Evolutionary conservation across 768 basidiomycete genomes (phyloP), one percentile per base, ranked within the genome.

Genomic region (Amanita pseudoporphyria): DNA sequence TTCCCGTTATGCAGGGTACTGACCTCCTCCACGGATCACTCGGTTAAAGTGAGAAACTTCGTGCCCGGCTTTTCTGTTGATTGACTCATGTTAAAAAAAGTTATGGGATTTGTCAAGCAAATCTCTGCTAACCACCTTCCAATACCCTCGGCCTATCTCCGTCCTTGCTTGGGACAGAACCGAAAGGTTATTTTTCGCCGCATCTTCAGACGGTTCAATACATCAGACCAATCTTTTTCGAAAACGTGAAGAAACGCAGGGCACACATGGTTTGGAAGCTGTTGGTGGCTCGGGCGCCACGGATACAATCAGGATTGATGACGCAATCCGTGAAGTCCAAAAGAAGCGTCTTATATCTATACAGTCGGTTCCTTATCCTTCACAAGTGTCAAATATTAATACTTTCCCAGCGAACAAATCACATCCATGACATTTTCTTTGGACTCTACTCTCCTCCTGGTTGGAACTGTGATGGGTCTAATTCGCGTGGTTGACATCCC

Each of bases 121-220:
- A 44, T 71, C 82, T 10, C 73, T 97, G 13, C 68, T 98, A 21
- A 83, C 87, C 5, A 93, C 94, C 0, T 95, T 95, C 62, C 75
- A 83, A 56, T 93, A 96, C 56, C 88, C 92, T 13, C 73, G 81
- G 49, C 77, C 87, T 1, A 81, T 94, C 30, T 67, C 76, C 4
- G 77, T 70, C 48, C 59, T 94, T 14, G 78, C 79, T 9, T 85
- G 87, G 76, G 93, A 97, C 57, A 59, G 77, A n/a, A 79, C 83
- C 0, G 95, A 97, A 67, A 78, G 94, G 21, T 70, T 84, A 42
- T 90, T 97, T 65, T 93, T 96, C 60, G 90, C 89, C 26, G 86
- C 82, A 9, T 89, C 90, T 0, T 56, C 72, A 21, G 74, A 84
- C 42, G 88, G 89, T 3, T 80, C 77, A 9, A 75, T 94, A 57